These are phyloP conservation scores for Helminthosporium solani DNA, from an alignment of 2,329 filamentous ascomycete species.

Conservation along the genomic window DNA sequence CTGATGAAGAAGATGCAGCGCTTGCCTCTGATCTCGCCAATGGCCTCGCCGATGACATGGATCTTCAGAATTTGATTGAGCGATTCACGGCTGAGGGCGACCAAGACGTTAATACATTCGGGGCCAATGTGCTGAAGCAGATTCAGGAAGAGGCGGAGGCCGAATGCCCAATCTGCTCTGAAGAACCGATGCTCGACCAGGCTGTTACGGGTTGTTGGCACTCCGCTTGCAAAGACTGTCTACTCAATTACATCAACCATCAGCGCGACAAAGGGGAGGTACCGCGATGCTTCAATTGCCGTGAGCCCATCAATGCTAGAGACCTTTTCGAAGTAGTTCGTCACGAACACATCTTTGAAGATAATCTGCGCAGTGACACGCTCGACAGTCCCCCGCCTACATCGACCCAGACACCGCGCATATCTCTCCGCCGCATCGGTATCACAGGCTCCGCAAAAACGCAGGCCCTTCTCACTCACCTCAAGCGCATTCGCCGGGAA, in stretches of 20 bases:
- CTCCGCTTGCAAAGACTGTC: constrained; percentile 89
- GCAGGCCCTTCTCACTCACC: constrained; percentile 71
- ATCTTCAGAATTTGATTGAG: constrained; percentile 80
- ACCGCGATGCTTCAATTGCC: constrained; percentile 87
- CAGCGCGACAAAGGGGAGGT: constrained; percentile 73
- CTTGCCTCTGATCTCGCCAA: constrained; percentile 75
- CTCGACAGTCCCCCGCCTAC: constrained; percentile 31
- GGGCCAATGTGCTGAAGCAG: constrained; percentile 82
- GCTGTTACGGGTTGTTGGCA: constrained; percentile 97
- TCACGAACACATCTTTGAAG: constrained; percentile 62
- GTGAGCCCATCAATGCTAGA: constrained; percentile 74
- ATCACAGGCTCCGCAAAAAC: constrained; percentile 85
- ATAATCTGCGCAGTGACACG: constrained; percentile 42
- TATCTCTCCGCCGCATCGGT: constrained; percentile 62
- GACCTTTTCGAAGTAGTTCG: constrained; percentile 92
- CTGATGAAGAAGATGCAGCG: constrained; percentile 83
- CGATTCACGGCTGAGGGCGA: constrained; percentile 69
- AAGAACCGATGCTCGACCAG: constrained; percentile 94
- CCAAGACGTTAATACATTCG: constrained; percentile 70
- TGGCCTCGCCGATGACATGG: constrained; percentile 92
- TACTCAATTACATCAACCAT: constrained; percentile 87
- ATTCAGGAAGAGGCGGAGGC: constrained; percentile 86
- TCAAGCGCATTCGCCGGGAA: constrained; percentile 66
- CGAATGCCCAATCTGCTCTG: constrained; percentile 92
- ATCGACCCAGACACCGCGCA: constrained; percentile 46